Conservation (phyloP, 352 stramenopile genomes). For the Pythium vanterpoolii region DNA sequence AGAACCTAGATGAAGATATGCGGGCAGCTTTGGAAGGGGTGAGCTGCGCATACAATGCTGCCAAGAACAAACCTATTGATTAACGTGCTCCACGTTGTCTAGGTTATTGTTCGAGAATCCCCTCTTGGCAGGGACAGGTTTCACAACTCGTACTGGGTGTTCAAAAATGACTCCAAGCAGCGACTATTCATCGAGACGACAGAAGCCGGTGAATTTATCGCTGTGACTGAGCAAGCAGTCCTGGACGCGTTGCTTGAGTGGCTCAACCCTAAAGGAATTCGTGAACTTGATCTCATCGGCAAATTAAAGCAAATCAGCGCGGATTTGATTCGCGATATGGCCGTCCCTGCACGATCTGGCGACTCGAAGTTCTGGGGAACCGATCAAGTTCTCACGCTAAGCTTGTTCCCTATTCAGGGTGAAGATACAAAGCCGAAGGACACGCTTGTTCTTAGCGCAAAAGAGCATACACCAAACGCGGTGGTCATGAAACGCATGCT, state of each 20-base stretch:
- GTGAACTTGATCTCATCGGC: conserved; percentile 57
- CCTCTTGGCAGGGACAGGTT: conserved; percentile 71
- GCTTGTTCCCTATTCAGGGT: conserved; percentile 67
- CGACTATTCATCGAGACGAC: conserved; percentile 67
- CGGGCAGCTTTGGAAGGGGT: conserved; percentile 17
- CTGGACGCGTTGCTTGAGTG: conserved; percentile 50
- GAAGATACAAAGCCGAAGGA: conserved; percentile 42
- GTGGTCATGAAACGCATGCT: conserved; percentile 60
- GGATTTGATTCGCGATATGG: conserved; percentile 24
- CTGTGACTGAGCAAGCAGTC: conserved; percentile 36
- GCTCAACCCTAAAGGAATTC: conserved; percentile 74
- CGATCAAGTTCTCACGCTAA: conserved; percentile 27
- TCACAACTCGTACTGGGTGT: conserved; percentile 79
- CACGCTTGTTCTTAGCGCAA: conserved; percentile 40
- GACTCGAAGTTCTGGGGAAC: conserved; percentile 15
- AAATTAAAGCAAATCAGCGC: conserved; percentile 48
- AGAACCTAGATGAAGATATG: conserved; percentile 18
- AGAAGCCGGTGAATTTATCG: conserved; percentile 58
- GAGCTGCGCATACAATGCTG: neutral
- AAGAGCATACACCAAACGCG: conserved; percentile 40
- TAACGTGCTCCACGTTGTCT: neutral
- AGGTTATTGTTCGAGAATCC: conserved; percentile 65
- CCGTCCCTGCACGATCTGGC: neutral
- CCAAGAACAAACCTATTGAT: neutral
- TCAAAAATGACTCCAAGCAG: conserved; percentile 58